Conservation (phyloP, 805 yeast species). For the Soucietia sequanensis region DNA sequence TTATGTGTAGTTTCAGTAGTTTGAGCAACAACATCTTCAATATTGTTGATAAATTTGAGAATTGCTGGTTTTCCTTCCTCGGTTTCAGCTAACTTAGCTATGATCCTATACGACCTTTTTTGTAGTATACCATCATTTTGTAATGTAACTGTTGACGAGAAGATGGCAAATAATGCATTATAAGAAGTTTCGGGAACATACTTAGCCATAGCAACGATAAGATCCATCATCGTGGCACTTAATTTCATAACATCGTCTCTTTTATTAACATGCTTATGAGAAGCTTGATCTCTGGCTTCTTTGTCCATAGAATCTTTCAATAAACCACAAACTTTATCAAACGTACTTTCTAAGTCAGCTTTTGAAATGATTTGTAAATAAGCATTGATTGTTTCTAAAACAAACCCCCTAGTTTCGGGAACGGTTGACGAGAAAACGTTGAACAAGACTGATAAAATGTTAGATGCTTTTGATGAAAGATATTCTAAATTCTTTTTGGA, state of each 20-base stretch:
- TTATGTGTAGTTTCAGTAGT: conserved; percentile 58
- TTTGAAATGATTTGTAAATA: conserved; percentile 69
- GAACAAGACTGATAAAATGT: conserved; percentile 81
- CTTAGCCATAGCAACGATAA: conserved; percentile 82
- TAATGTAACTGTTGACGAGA: conserved; percentile 59
- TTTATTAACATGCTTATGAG: no score
- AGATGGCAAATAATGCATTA: conserved; percentile 73
- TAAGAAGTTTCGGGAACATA: conserved; percentile 72
- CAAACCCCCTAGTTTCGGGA: conserved; percentile 78
- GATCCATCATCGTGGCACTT: conserved; percentile 86
- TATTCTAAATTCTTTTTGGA: conserved; percentile 61
- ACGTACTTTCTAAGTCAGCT: conserved; percentile 69
- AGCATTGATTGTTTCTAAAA: conserved; percentile 82
- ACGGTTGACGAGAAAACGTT: conserved; percentile 90
- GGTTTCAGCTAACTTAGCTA: conserved; percentile 68
- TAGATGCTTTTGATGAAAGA: conserved; percentile 64
- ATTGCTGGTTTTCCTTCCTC: conserved; percentile 61
- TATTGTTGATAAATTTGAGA: conserved; percentile 49
- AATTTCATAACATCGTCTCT: conserved; percentile 45
- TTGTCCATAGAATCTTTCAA: conserved; percentile 73
- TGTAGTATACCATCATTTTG: conserved; percentile 68
- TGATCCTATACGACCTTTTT: conserved; percentile 83
- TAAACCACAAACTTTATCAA: conserved; percentile 80
- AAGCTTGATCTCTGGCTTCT: conserved; percentile 35
- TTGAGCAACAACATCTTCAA: conserved; percentile 58